These are phyloP conservation scores for Aspergillus wentii DNA, from an alignment of 495 filamentous ascomycete genomes.

Conservation along the genomic window DNA sequence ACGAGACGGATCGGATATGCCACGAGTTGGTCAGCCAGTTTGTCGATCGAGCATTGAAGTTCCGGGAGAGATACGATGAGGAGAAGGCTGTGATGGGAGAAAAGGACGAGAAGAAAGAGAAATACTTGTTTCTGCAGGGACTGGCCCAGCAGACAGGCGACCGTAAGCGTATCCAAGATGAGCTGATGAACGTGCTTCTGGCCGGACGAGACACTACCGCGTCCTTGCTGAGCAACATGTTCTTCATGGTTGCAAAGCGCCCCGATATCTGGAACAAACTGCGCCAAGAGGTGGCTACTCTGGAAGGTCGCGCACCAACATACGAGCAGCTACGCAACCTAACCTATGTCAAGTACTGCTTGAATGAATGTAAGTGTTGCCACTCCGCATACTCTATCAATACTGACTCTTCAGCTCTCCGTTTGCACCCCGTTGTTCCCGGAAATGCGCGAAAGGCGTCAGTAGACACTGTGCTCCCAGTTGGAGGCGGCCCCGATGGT, in stretches of 20 bases:
- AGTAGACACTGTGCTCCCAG: conserved; percentile 44
- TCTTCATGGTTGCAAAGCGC: conserved; percentile 46
- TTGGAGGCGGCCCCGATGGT: conserved; percentile 45
- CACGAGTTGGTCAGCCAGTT: conserved; percentile 33
- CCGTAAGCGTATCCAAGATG: conserved; percentile 37
- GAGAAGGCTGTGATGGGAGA: conserved; percentile 2
- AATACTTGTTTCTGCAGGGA: conserved; percentile 17
- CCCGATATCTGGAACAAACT: conserved; percentile 36
- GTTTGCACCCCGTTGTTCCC: conserved; percentile 50
- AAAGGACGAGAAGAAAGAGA: conserved; percentile 6
- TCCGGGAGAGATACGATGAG: conserved; percentile 5
- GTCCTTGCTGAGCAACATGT: conserved; percentile 44
- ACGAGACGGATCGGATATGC: conserved; percentile 30
- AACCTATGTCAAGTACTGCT: conserved; percentile 33
- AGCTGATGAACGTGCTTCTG: conserved; percentile 48
- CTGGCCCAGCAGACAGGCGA: conserved; percentile 14
- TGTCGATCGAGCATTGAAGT: conserved; percentile 22
- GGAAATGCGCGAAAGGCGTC: conserved; percentile 43
- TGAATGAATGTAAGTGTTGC: conserved; percentile 34
- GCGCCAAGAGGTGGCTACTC: conserved; percentile 38
- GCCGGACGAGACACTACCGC: conserved; percentile 40
- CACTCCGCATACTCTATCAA: neutral
- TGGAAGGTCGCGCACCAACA: conserved; percentile 23
- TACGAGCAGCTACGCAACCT: conserved; percentile 25
- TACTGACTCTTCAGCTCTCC: conserved; percentile 18